Percentiles rank a stretch among this genome's conserved stretches.
Evolutionary conservation across 2,329 filamentous ascomycete genomes (phyloP).

Genomic region (Hypoxylon sp.): DNA sequence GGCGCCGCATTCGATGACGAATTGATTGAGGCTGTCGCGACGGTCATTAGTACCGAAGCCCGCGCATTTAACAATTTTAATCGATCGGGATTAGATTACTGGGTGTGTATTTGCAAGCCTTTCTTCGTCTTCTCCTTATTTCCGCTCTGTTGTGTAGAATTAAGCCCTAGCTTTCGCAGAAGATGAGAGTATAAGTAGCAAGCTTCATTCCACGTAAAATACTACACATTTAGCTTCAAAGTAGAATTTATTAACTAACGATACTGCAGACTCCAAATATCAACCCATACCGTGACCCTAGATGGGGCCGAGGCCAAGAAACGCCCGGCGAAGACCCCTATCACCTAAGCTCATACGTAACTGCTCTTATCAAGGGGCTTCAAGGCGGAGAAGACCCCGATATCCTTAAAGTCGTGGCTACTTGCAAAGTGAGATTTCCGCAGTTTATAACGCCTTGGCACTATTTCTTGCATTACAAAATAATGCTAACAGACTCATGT

Average conservation of each 20-base stretch:
- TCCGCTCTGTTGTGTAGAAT: neutral
- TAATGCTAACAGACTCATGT: conserved; percentile 14
- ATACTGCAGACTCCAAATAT: conserved; percentile 46
- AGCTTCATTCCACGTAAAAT: neutral
- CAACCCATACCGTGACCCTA: conserved; percentile 47
- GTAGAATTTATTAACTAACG: conserved; percentile 7
- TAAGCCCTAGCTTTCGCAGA: neutral
- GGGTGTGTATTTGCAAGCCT: conserved; percentile 28
- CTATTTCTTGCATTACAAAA: no score
- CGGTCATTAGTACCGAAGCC: conserved; percentile 52
- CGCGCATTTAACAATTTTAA: conserved; percentile 54
- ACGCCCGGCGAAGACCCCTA: conserved; percentile 54
- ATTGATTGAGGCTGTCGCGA: conserved; percentile 51
- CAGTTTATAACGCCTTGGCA: neutral
- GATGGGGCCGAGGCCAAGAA: conserved; percentile 51
- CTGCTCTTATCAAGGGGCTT: conserved; percentile 67
- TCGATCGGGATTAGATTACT: conserved; percentile 49
- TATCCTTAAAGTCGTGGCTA: conserved; percentile 63
- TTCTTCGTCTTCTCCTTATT: neutral
- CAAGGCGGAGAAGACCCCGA: conserved; percentile 57
- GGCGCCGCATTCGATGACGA: conserved; percentile 53
- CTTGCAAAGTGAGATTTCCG: conserved; percentile 62
- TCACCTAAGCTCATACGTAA: conserved; percentile 65
- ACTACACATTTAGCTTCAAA: neutral
- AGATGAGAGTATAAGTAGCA: neutral